A percentile compares a stretch with the other conserved stretches of the same genome.
Conservation (phyloP, 2,329 filamentous ascomycete species). For the Ceratocystis alfenasii region DNA sequence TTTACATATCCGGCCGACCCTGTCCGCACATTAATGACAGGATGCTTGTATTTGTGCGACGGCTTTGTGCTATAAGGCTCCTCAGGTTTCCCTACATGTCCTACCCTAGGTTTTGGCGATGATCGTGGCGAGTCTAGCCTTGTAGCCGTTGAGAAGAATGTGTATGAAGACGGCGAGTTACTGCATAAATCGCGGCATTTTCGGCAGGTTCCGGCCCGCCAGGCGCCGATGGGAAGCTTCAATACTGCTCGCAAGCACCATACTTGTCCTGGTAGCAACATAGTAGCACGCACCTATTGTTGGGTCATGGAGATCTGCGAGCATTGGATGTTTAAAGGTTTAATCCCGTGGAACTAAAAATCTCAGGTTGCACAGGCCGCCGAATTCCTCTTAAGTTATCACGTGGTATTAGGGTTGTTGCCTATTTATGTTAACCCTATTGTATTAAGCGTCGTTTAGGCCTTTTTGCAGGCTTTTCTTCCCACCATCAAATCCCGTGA, state of each 20-base stretch:
- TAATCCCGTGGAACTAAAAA: background rate
- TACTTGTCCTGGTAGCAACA: background rate
- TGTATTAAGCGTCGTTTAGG: background rate
- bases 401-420: background rate
- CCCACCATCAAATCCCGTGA: conserved; percentile 65
- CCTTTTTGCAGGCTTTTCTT: conserved; percentile 30
- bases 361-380: background rate
- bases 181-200: background rate
- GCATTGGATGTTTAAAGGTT: background rate
- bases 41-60: background rate
- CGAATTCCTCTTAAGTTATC: background rate
- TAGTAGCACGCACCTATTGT: background rate
- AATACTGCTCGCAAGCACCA: background rate
- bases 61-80: background rate
- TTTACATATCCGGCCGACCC: conserved; percentile 40
- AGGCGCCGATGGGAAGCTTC: background rate
- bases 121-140: background rate
- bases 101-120: background rate
- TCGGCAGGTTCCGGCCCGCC: background rate
- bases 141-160: background rate
- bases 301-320: background rate
- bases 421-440: background rate
- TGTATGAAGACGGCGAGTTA: background rate
- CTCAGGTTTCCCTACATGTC: too few species aligned
- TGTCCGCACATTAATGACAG: conserved; percentile 33